Base-by-base conservation (phyloP, 495 filamentous ascomycete species). In the Cladorrhinum samala region DNA sequence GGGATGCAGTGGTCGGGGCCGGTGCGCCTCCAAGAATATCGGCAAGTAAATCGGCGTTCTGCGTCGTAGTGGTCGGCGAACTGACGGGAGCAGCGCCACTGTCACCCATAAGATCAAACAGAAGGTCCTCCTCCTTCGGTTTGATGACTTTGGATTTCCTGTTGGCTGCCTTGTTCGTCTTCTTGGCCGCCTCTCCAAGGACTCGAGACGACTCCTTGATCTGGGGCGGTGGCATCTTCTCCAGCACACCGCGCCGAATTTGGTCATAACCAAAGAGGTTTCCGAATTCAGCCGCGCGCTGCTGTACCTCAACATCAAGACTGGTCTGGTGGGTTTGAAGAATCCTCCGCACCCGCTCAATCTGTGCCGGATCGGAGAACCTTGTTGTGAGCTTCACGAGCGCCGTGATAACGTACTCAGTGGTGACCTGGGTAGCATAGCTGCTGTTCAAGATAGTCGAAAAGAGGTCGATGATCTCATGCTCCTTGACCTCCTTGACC, bases 201-300 rank as follows among this genome's bases (percentile, higher is more conserved):
- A 95, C 89, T 37, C 92, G 76, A 49, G 91, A 90, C 64, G 91
- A 86, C 67, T 98, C 93, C 49, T 90, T 89, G 60, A 97, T 96
- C 66, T 97, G 91, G 7, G 93, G 93, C 2, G 92, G 81, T 11
- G 93, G 93, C 93, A 98, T 98, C 64, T 91, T 89, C 71, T 98
- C 93, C 1, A 98, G 75, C 9, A 98, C 93, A 45, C 93, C 93
- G 40, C 81, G 79, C 23, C 92, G 84, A 50, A 98, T 87, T 45
- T 91, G 79, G 53, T 98, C 90, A 56, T 87, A 90, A 1, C 81
- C 81, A 59, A 98, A 96, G 13, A 98, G 77, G 62, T 98, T 97
- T 43, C 83, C 84, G 57, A 95, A 98, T 67, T 98, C 93, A 14
- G 95, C 91, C 9, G 91, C 85, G 62, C 93, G 82, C 69, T 98